Percentiles rank a stretch among this genome's conserved stretches.
These are phyloP conservation scores for Elaeis guineensis DNA, from an alignment of 176 grass and related monocot species.

Conservation along the genomic window DNA sequence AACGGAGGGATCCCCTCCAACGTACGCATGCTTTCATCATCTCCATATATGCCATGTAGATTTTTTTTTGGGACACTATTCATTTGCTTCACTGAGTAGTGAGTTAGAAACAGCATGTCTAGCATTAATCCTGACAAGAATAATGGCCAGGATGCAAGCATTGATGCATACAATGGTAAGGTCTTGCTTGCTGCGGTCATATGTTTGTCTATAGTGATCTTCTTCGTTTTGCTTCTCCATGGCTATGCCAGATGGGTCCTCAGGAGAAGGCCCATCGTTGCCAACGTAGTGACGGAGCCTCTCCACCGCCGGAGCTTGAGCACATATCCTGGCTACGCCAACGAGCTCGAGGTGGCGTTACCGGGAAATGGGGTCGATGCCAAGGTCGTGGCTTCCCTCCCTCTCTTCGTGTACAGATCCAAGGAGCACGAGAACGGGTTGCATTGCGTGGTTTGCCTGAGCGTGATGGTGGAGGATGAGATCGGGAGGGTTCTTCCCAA, in stretches of 20 bases:
- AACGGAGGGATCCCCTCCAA: too few species aligned
- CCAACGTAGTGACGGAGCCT: neutral
- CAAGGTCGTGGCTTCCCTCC: slow-evolving; percentile 34
- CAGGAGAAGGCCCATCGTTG: neutral
- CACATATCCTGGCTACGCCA: neutral
- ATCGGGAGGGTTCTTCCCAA: slow-evolving; percentile 34
- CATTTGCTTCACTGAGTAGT: too few species aligned
- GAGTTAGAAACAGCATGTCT: neutral
- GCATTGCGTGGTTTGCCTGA: slow-evolving; percentile 46
- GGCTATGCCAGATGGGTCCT: slow-evolving; percentile 4
- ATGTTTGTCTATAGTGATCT: slow-evolving; percentile 22
- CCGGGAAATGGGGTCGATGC: slow-evolving; percentile 23
- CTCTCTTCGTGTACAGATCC: slow-evolving; percentile 37
- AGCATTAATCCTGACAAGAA: neutral
- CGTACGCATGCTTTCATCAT: neutral
- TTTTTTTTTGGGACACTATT: too few species aligned
- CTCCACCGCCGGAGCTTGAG: neutral
- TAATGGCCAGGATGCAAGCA: slow-evolving; percentile 12
- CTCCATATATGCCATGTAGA: neutral
- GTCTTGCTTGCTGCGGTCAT: slow-evolving; percentile 9
- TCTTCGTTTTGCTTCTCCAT: slow-evolving; percentile 33
- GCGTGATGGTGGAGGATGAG: slow-evolving; percentile 26
- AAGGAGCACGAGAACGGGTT: neutral
- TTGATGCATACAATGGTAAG: slow-evolving; percentile 3
- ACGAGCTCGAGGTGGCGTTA: neutral